Conservation (phyloP, 106 monocot genomes). For the Dioscorea zingiberensis region DNA sequence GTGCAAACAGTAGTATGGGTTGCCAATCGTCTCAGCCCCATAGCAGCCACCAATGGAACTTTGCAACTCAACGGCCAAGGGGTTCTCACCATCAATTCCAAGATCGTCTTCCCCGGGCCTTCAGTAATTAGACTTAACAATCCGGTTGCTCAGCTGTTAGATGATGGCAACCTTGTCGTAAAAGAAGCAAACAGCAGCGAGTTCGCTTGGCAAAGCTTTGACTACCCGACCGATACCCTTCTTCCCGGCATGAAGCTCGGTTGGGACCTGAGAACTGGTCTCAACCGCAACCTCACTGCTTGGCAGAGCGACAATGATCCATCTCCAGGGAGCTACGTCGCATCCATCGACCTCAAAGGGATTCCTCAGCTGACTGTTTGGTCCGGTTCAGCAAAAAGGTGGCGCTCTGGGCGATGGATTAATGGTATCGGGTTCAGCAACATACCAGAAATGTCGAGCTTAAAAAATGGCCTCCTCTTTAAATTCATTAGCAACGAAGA, state of each 20-base stretch:
- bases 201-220: too few relatives aligned
- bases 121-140: too few relatives aligned
- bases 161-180: too few relatives aligned
- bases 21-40: too few relatives aligned
- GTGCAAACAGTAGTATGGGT: too few relatives aligned
- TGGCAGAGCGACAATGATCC: slow-evolving; percentile 20
- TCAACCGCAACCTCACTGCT: slow-evolving; percentile 2
- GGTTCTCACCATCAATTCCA: too few relatives aligned
- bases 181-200: too few relatives aligned
- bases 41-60: too few relatives aligned
- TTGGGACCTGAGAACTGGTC: background rate
- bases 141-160: too few relatives aligned
- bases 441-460: slow-evolving; percentile 3
- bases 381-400: background rate
- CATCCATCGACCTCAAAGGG: background rate
- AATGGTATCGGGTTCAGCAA: slow-evolving; percentile 11
- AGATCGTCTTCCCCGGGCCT: too few relatives aligned
- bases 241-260: slow-evolving; percentile 35
- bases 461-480: slow-evolving; percentile 7
- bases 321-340: background rate
- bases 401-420: slow-evolving; percentile 30
- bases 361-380: background rate
- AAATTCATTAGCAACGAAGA: slow-evolving; percentile 4
- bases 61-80: too few relatives aligned
- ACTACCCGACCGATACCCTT: too few relatives aligned